Base-by-base conservation (phyloP, 2,329 filamentous ascomycete species). In the Albophoma yamanashiensis region DNA sequence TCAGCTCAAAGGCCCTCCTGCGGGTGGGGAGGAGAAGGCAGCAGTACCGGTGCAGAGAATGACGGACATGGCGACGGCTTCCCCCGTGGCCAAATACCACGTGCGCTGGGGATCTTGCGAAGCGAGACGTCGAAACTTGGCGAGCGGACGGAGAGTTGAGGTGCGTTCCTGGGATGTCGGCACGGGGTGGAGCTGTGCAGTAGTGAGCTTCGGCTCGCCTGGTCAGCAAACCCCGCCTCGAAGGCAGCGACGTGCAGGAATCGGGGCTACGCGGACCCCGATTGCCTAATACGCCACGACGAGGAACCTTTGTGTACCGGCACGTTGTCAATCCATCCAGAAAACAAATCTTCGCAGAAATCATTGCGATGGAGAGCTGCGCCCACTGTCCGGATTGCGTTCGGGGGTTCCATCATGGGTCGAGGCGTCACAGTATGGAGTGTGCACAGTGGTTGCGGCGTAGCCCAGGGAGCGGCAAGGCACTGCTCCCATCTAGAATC, bases 21-120 rank as follows among this genome's bases (percentile, higher is more conserved):
- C 17, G 50, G 22, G 22, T 36, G n/a, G 17, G 27, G 56, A 36
- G 47, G 38, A 39, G 38, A 38, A 40, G n/a, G n/a, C 20, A 66
- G 72, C 66, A 40, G 50, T 76, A 84, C 82, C 82, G 70, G 82
- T 85, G 69, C 82, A 85, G 63, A 85, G 79, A 75, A 85, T 85
- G 66, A 85, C 82, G 68, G 82, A 85, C 82, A 85, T 85, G 64
- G 64, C 64, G 66, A 64, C 60, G 55, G 47, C 45, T 52, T 58
- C 27, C 22, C 38, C 45, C 20, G 36, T 42, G 39, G 42, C 53
- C 45, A 12, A 17, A 50, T 55, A 38, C 56, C 42, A 39, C 56
- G 25, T n/a, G 40, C 42, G 56, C 34, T n/a, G 7, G 25, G 27
- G 56, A 57, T 56, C 22, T 39, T 27, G 55, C 38, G 22, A 34